Evolutionary conservation across 441 rosid species (phyloP), one percentile per base, ranked within the genome.

Genomic region (Pelargonium cotyledonis): DNA sequence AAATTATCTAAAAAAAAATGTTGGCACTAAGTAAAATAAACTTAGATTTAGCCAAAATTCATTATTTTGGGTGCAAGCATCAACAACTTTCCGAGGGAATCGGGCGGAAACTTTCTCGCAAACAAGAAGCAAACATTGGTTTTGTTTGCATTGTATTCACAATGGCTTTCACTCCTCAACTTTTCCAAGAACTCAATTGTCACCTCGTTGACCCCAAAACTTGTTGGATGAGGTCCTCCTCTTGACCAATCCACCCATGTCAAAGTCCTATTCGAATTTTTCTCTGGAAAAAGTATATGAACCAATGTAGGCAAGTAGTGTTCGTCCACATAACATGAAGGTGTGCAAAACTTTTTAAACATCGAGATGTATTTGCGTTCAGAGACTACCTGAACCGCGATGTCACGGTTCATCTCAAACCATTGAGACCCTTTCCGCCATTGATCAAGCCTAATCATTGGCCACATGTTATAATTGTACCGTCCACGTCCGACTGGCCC

Each of bases 391-490:
- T 77, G 75, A 6, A 83, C 7, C 44, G 96, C 99, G 1, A 94
- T 86, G 71, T 70, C 73, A 21, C 97, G 75, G 60, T 85, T 81
- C n/a, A 89, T 76, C 75, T 91, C 96, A 66, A 94, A 91, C 97
- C 97, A 94, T 63, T 94, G 98, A 60, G 98, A 82, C 43, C 98
- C 98, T 81, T 94, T 94, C 6, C 95, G 86, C 99, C 99, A 94
- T 63, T 91, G 92, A 69, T 76, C 67, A 19, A 88, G 81, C 5
- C 71, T 84, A 65, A 94, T 88, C 72, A 80, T 94, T 0, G 96
- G 96, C 51, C 80, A 78, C 91, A 89, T 80, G 41, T 73, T 81
- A 19, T 5, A 19, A 29, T 84, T 18, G 60, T 94, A 91, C 46
- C 97, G 87, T 4, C 97, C 97, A 78, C 96, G 83, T 2, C 99